Base-by-base conservation (phyloP, 1,139 yeast species). In the Wickerhamomyces sp. region DNA sequence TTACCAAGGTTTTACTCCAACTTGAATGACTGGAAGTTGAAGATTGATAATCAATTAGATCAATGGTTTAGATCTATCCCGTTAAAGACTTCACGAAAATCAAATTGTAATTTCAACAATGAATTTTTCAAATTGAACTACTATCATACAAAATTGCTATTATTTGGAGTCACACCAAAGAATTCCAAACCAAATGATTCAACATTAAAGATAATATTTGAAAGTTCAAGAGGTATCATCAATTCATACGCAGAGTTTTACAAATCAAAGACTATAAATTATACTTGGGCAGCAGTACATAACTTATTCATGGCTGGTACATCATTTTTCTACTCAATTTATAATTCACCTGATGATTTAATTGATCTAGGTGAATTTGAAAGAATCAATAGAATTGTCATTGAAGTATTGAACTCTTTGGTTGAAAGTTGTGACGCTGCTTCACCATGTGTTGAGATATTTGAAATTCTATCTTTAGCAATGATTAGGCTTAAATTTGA, bases 241-340 rank as follows among this genome's bases (percentile, higher is more conserved):
- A 69, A 72, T 39, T 75, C 81, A 38, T 90, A 87, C 61, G 68
- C 75, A 40, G 77, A 75, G 43, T 67, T 89, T 38, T 77, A 77
- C 53, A 64, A 68, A 23, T 73, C 73, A 33, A 78, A 78, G 54
- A 72, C 78, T 40, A 75, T 89, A 50, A 89, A 89, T 62, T 90
- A 86, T 64, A 88, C 96, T 0, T 90, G 96, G 96, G 93, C 91
- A 1, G 95, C 95, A 0, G 93, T 89, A 2, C 95, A 89, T 62
- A 89, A 88, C 62, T 68, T 88, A 45, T 88, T 88, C 60, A 84
- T 86, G 84, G 93, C 96, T 0, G 95, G 95, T 1, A 84, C 93
- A 23, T 84, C 95, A 3, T 88, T 81, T 56, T 69, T 89, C 39
- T 89, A 85, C 60, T 76, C 91, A 1, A 71, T 88, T 13, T 88